Conservation (phyloP, 768 basidiomycete genomes). For the Clathrus columnatus region DNA sequence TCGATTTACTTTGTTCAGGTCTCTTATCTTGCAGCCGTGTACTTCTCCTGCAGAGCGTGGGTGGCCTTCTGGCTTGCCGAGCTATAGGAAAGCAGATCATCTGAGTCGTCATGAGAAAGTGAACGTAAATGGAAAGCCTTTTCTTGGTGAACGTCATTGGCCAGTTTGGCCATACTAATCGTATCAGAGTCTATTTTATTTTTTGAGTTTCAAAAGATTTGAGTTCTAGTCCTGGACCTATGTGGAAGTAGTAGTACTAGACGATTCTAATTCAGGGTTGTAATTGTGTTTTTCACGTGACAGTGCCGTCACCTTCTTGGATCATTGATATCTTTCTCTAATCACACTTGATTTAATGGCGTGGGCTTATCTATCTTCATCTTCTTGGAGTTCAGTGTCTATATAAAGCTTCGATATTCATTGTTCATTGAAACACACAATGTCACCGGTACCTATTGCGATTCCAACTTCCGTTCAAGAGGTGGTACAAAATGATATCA, state of each 20-base stretch:
- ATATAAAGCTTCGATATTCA: background rate
- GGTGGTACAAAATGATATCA: background rate
- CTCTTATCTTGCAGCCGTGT: background rate
- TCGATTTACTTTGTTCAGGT: too few relatives aligned
- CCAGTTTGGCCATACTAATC: too few relatives aligned
- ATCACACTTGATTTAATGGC: too few relatives aligned
- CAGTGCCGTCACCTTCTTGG: background rate
- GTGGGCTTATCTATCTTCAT: too few relatives aligned
- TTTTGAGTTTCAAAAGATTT: background rate
- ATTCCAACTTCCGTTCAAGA: background rate
- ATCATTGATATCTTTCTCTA: too few relatives aligned
- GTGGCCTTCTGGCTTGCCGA: background rate
- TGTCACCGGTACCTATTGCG: background rate
- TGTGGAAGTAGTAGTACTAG: background rate
- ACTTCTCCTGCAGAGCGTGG: background rate
- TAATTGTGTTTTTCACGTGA: background rate
- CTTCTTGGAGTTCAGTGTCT: background rate
- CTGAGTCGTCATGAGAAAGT: background rate
- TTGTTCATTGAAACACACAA: background rate
- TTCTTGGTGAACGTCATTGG: background rate
- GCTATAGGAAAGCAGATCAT: background rate
- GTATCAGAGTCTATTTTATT: background rate
- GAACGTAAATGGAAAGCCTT: background rate
- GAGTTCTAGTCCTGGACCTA: too few relatives aligned
- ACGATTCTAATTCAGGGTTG: background rate